Conservation (phyloP, 768 basidiomycete genomes). For the Mycena alexandri region DNA sequence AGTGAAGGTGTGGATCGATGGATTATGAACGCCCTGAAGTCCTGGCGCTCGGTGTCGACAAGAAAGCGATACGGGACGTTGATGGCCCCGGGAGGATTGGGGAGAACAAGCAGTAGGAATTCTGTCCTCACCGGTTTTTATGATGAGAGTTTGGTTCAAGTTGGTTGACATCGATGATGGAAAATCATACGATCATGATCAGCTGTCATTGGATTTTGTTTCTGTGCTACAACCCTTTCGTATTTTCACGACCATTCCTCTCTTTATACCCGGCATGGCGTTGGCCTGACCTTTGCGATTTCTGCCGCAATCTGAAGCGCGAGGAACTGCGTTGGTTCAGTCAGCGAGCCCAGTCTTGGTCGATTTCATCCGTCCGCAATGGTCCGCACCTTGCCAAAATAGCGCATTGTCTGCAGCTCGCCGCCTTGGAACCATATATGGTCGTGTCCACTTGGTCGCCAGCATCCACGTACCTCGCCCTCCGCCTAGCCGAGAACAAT, state of each 20-base stretch:
- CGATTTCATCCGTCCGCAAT: no score
- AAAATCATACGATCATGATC: no score
- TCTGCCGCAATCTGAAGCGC: conserved; percentile 37
- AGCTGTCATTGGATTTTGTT: no score
- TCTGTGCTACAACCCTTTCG: no score
- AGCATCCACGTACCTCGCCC: conserved; percentile 45
- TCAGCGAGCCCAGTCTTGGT: background rate
- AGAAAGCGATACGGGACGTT: conserved; percentile 21
- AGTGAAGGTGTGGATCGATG: conserved; percentile 35
- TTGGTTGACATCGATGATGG: no score
- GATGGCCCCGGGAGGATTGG: no score
- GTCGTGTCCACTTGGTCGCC: conserved; percentile 47
- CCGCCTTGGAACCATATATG: conserved; percentile 36
- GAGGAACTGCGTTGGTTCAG: conserved; percentile 22
- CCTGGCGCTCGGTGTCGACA: conserved; percentile 15
- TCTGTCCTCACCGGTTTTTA: no score
- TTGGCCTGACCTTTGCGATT: conserved; percentile 23
- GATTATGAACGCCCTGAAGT: conserved; percentile 33
- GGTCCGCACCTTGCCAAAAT: conserved; percentile 34
- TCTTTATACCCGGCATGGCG: conserved; percentile 18
- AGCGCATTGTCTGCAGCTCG: conserved; percentile 36
- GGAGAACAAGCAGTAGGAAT: no score
- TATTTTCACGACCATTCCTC: no score
- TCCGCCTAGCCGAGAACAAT: conserved; percentile 33
- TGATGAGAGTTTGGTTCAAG: no score